phyloP scores from a whole-genome alignment of 2,329 filamentous ascomycete species.

The Aotearoamyces nothofagi region DNA sequence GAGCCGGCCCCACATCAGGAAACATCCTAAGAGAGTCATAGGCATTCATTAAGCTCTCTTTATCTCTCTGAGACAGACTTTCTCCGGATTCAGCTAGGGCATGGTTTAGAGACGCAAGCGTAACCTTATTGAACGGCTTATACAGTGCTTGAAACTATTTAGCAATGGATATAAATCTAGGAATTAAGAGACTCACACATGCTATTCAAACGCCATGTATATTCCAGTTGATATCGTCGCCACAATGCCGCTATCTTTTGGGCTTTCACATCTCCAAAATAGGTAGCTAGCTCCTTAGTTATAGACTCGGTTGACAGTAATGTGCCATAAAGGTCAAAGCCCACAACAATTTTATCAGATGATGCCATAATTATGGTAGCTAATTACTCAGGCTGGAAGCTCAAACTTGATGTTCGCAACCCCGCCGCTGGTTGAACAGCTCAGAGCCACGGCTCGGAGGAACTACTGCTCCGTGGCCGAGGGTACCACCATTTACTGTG shows the following conservation, averaged over 20 bases:
- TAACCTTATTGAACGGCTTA: conserved; percentile 46
- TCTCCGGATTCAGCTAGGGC: conserved; percentile 42
- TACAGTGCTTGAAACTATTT: conserved; percentile 33
- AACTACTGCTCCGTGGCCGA: too few species aligned
- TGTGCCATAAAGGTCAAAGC: conserved; percentile 65
- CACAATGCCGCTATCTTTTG: conserved; percentile 42
- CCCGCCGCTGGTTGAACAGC: too few species aligned
- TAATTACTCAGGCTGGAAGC: too few species aligned
- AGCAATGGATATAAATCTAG: conserved; percentile 3
- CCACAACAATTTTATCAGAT: conserved; percentile 32
- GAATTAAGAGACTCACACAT: conserved; percentile 40
- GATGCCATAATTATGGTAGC: conserved; percentile 11
- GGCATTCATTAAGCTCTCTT: conserved; percentile 38
- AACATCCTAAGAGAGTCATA: conserved; percentile 53
- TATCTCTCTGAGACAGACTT: conserved; percentile 26
- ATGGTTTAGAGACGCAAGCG: conserved; percentile 43
- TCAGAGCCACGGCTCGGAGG: too few species aligned
- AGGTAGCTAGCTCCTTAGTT: conserved; percentile 35
- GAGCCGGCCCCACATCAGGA: conserved; percentile 40
- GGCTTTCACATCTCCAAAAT: conserved; percentile 43
- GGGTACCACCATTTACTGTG: too few species aligned
- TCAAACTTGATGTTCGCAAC: too few species aligned
- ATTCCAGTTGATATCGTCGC: conserved; percentile 59
- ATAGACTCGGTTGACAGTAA: conserved; percentile 59
- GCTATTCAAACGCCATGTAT: conserved; percentile 61